Base-by-base conservation (phyloP, 768 basidiomycete species). In the Hericium coralloides region DNA sequence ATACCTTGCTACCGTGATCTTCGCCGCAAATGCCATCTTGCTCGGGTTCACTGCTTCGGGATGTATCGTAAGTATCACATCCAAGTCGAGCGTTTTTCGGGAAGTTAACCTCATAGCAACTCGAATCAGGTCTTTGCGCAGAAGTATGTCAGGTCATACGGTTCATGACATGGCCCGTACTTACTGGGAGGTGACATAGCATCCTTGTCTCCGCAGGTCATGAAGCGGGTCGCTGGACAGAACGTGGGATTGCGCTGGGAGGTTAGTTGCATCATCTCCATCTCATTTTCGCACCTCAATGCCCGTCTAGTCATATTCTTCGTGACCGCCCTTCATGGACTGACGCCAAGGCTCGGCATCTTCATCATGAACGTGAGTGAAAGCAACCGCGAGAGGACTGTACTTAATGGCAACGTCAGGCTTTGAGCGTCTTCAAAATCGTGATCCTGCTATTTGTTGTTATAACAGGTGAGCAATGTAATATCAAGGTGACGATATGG, bases 161-260 rank as follows among this genome's bases (percentile, higher is more conserved):
- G 22, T 18, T 20, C 17, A 38, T 25, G 12, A 0, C 52, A 10
- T 57, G 49, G 53, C 18, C 51, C 31, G 2, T 12, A 10, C 9
- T 43, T 25, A n/a, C 18, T 45, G 43, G 20, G 8, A 20, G 4
- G 43, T n/a, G 8, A 2, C 12, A 12, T 22, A 82, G 81, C 52
- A 81, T 83, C 39, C 71, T 83, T 25, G 48, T 81, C 25, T 65
- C 79, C 0, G 76, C 74, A 0, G 77, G 74, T 3, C 65, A 71
- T 31, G 56, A 63, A 0, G 70, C 73, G 3, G 70, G 68, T 20
- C 66, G 69, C 1, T 84, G 83, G 83, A 70, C 70, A 2, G 77
- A 76, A 17, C 77, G 83, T 53, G 81, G 81, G 0, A 82, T 85
- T 54, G 83, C 80, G 3, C 67, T 85, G 1, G 82, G 73, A 66